Evolutionary conservation across 2,329 filamentous ascomycete genomes (phyloP), one percentile per base, ranked within the genome.

Genomic region (Sarocladiaceae sp.): DNA sequence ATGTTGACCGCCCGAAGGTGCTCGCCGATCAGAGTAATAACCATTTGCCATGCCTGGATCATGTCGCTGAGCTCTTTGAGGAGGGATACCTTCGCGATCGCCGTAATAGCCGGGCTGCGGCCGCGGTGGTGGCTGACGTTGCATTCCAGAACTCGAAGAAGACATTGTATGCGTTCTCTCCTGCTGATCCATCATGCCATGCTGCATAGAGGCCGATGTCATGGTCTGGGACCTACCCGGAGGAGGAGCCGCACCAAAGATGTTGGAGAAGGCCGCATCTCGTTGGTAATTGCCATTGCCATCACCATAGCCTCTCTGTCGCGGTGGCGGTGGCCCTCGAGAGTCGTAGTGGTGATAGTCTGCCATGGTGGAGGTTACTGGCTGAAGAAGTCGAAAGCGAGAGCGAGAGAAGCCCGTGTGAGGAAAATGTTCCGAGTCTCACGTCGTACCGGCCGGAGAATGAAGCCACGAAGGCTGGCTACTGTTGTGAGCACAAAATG

Each of bases 191-290:
- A 67, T 68, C 61, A 71, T 69, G 55, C 69, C 63, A 40, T 71
- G 67, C 45, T 78, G 79, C 47, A 67, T 58, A 33, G 83, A 76
- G 51, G 88, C 83, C 45, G 86, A 89, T 51, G 83, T 93, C 89
- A 97, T 96, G 20, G 91, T 96, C 60, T 96, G 90, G 47, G 90
- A 94, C 63, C 93, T 84, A 47, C 91, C 91, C 35, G 87, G 80
- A 37, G 88, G 88, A 51, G 88, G 89, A 52, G 87, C 78, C 52
- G 82, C 82, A 55, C 91, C 93, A 63, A 97, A 98, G 61, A 97
- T 97, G 68, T 91, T 91, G 53, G 86, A 88, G 66, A 94, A 98
- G 53, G 91, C 93, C 54, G 88, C 88, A 78, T 98, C 90, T 68
- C 93, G 85, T 67, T 93, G 87, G 58, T 73, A 74, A 59, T 74